Conservation (phyloP, 257 asterid species). For the Forsythia viridissima region DNA sequence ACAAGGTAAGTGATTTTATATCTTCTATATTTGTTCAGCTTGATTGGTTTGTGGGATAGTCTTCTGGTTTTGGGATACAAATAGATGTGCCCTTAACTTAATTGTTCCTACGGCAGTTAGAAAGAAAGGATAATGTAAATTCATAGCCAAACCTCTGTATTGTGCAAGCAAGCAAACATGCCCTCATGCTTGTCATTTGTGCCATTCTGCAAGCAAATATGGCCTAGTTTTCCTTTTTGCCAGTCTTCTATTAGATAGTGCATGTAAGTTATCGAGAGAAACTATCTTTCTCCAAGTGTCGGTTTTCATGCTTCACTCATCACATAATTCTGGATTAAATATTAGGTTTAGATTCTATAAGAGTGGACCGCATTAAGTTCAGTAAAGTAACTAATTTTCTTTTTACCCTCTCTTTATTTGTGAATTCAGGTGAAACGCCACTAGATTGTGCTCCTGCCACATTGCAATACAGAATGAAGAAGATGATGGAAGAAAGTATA, state of each 20-base stretch:
- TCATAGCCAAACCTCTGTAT: neutral
- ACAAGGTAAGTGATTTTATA: slow-evolving; percentile 61
- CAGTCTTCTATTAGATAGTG: slow-evolving; percentile 5
- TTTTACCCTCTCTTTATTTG: slow-evolving; percentile 15
- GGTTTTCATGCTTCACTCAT: slow-evolving; percentile 3
- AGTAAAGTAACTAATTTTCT: neutral
- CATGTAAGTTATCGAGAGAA: neutral
- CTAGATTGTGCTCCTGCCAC: slow-evolving; percentile 97
- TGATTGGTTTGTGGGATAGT: slow-evolving; percentile 15
- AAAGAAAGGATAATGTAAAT: neutral
- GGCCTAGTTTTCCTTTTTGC: slow-evolving; percentile 2
- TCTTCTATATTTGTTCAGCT: slow-evolving; percentile 7
- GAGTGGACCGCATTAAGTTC: neutral
- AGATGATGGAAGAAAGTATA: slow-evolving; percentile 61
- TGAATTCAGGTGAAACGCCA: slow-evolving; percentile 84
- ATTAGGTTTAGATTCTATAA: neutral
- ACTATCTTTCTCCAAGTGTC: neutral
- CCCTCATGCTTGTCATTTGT: slow-evolving; percentile 13
- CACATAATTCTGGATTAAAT: slow-evolving; percentile 2
- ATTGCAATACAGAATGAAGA: slow-evolving; percentile 88
- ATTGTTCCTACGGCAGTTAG: neutral
- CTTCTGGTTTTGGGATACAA: neutral
- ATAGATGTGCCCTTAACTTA: neutral
- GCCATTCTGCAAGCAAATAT: slow-evolving; percentile 11
- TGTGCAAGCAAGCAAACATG: neutral